phyloP scores from a whole-genome alignment of 371 early-diverging fungal species.

The Lichtheimia ramosa region DNA sequence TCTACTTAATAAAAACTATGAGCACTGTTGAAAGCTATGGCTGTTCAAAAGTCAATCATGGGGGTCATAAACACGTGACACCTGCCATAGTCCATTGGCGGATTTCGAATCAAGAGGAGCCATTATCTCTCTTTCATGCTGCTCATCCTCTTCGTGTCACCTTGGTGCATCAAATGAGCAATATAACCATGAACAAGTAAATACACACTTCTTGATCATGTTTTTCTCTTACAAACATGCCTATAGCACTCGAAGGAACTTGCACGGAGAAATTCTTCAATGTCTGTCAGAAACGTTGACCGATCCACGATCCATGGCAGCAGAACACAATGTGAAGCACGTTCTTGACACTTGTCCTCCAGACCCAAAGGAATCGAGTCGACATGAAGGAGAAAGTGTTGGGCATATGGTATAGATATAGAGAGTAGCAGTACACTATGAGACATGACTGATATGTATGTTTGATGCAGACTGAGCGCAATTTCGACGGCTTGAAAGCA shows the following conservation, averaged over 20 bases:
- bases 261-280: conserved; percentile 62
- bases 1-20: no score
- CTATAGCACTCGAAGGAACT: conserved; percentile 3
- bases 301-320: conserved; percentile 35
- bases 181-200: not conserved
- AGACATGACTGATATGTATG: not conserved
- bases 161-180: no score
- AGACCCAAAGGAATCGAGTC: conserved; percentile 6
- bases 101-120: no score
- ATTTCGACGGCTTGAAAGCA: not conserved
- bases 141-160: no score
- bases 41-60: no score
- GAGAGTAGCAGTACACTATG: conserved; percentile 1
- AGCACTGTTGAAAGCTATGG: no score
- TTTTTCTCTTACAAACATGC: not conserved
- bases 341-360: conserved; percentile 34
- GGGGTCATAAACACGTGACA: no score
- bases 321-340: conserved; percentile 28
- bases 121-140: no score
- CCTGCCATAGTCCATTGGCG: no score
- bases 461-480: not conserved
- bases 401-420: conserved; percentile 12
- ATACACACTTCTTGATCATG: not conserved
- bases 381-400: no score
- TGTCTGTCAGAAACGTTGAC: conserved; percentile 57